Conservation (phyloP, 345 rosid genomes). For the Dovyalis caffra region DNA sequence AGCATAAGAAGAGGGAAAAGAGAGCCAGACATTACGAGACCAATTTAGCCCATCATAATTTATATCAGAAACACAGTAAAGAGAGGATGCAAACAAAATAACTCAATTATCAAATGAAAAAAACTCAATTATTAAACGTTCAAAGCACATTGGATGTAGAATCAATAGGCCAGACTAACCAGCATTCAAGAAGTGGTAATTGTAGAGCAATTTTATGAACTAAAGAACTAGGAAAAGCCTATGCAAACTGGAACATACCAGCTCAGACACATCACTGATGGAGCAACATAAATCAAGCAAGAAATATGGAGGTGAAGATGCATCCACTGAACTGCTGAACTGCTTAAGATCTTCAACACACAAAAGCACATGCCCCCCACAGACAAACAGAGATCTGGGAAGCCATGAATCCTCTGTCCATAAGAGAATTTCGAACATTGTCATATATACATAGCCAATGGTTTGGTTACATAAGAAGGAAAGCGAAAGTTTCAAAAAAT, state of each 20-base stretch:
- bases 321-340: constrained; percentile 47
- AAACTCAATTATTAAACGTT: neutral
- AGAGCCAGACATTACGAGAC: neutral
- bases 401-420: constrained; percentile 69
- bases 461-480: neutral
- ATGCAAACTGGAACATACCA: constrained; percentile 41
- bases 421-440: constrained; percentile 4
- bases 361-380: constrained; percentile 54
- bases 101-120: neutral
- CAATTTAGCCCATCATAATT: neutral
- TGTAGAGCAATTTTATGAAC: neutral
- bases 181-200: neutral
- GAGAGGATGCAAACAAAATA: neutral
- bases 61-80: too few species aligned
- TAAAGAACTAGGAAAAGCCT: neutral
- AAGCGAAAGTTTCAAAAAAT: neutral
- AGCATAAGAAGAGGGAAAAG: neutral
- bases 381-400: constrained; percentile 71
- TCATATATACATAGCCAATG: neutral
- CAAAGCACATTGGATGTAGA: neutral
- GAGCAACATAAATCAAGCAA: constrained; percentile 59
- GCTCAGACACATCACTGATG: constrained; percentile 51
- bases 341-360: constrained; percentile 73
- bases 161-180: neutral
- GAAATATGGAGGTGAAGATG: constrained; percentile 55